Base-by-base conservation (phyloP, 2,329 filamentous ascomycete species). In the Pestalotiopsis sp. region DNA sequence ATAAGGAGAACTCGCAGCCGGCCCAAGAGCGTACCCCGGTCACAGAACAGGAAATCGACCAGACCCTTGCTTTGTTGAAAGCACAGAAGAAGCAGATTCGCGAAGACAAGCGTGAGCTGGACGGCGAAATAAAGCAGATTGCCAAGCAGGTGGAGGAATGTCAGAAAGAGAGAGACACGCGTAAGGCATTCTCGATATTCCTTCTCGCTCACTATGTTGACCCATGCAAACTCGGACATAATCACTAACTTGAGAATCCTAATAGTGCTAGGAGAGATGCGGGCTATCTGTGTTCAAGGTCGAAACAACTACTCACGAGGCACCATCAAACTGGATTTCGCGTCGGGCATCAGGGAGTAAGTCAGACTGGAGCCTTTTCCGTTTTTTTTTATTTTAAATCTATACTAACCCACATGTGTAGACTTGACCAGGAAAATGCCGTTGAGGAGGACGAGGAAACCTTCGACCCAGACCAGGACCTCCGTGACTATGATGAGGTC, bases 271-370 rank as follows among this genome's bases (percentile, higher is more conserved):
- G 55, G 55, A 11, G 55, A 57, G 24, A 57, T 68, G 1, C 69
- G 68, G 26, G 74, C 76, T 4, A 69, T 77, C 4, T 84, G 88
- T 69, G 88, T 91, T 66, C 77, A 79, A 17, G 83, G 81, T 3
- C 81, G 89, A 26, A 91, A 91, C 64, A 73, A 83, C 0, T 89
- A 87, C 68, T 85, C 87, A 0, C 85, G 83, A 66, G 72, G 72
- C 0, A 83, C 82, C 0, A 90, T 91, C 52, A 84, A 85, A 71
- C 75, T 80, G 14, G 87, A 91, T 66, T 91, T 89, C 73, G 87
- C 86, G 1, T 78, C 81, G 61, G 88, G 88, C 0, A 86, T 91
- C 65, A 26, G 40, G 24, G 20, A 44, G 60, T 63, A 84, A 82
- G 69, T 87, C 90, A 78, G 79, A 71, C 55, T 4, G 17, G 17